Evolutionary conservation across 805 yeast genomes (phyloP), one percentile per base, ranked within the genome.

Genomic region (Scheffersomyces ergatensis): DNA sequence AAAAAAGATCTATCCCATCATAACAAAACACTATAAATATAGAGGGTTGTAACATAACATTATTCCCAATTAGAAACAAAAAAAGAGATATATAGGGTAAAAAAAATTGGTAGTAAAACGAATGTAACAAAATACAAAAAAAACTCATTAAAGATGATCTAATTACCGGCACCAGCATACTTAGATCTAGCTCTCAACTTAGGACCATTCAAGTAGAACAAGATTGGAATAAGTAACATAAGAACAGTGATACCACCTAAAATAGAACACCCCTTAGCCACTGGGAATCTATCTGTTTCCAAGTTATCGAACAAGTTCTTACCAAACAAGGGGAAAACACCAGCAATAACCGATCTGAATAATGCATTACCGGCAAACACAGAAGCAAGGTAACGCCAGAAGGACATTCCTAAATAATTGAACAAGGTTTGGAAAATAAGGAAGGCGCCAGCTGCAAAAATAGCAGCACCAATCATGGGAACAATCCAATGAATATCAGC

Each of bases 311-410:
- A 84, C 78, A 84, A 70, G 21, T 76, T 76, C 32, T 68, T 56
- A 4, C 85, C 83, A 57, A 83, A 82, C 37, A 85, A 65, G 19
- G 85, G 84, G 63, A 80, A 79, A 2, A 73, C 76, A 42, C 80
- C 78, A 1, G 80, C 85, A 47, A 72, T 67, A 2, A 58, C 57
- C 5, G 77, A 63, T 38, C 84, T 66, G 46, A 66, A 65, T 24
- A 77, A 55, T 16, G 65, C 74, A 50, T 77, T 78, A 21, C 80
- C 76, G 4, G 83, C 83, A 54, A 74, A 74, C 2, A 74, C 83
- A 2, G 82, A 74, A 0, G 83, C 83, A 45, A 77, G 47, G 50
- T 66, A 72, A 17, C 36, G 35, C 29, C 29, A 74, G 52, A 73
- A 79, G 5, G 75, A 64, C 49, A 65, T 57, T 2, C 75, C 71